Conservation (phyloP, 2,329 filamentous ascomycete genomes). For the Trichocomaceae sp. region DNA sequence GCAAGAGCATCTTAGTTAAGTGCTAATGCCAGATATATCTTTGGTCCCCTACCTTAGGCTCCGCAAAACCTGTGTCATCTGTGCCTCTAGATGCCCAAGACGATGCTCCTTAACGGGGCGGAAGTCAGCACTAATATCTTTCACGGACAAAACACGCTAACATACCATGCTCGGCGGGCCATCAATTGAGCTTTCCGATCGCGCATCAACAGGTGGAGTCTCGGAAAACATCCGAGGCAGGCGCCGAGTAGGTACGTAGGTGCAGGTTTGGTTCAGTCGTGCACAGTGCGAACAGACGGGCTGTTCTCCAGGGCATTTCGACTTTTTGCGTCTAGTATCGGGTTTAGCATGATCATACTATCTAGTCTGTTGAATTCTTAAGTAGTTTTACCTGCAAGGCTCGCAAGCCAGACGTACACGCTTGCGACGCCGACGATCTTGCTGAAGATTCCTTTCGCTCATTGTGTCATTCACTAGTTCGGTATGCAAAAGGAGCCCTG, state of each 20-base stretch:
- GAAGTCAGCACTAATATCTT: slow-evolving; percentile 1
- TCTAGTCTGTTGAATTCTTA: neutral
- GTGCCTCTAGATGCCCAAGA: slow-evolving; percentile 28
- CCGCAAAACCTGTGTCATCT: slow-evolving; percentile 31
- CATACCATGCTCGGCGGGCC: neutral
- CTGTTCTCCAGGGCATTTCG: slow-evolving; percentile 46
- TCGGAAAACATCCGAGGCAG: slow-evolving; percentile 10
- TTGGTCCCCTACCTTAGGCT: slow-evolving; percentile 27
- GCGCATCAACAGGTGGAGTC: slow-evolving; percentile 7
- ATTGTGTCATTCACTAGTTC: neutral
- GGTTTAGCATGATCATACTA: slow-evolving; percentile 14
- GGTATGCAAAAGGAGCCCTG: no score
- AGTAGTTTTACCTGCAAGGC: slow-evolving; percentile 32
- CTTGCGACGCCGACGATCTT: slow-evolving; percentile 23
- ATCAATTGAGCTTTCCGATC: slow-evolving; percentile 10
- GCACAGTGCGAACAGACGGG: slow-evolving; percentile 46
- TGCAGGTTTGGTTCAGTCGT: slow-evolving; percentile 43
- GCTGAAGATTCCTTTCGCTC: neutral
- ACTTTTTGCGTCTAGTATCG: slow-evolving; percentile 44
- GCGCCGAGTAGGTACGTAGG: slow-evolving; percentile 30
- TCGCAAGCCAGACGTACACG: slow-evolving; percentile 38
- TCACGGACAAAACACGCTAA: neutral
- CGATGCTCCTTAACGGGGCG: slow-evolving; percentile 23
- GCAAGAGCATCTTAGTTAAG: neutral
- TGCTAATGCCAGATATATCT: neutral